Base-by-base conservation (phyloP, 345 rosid species). In the Corchorus capsularis region DNA sequence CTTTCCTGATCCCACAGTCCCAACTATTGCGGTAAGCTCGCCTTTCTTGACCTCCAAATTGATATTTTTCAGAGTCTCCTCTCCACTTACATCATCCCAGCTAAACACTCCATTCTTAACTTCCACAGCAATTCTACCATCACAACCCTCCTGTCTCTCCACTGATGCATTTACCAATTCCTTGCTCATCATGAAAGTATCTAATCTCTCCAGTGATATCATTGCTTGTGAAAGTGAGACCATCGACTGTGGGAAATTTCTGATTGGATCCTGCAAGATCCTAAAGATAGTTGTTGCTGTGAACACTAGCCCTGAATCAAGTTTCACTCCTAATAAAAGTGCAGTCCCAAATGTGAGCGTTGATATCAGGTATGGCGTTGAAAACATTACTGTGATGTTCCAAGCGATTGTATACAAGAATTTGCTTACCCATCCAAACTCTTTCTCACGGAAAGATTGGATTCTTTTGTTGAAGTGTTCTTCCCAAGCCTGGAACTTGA, bases 401-500 rank as follows among this genome's bases (percentile, higher is more conserved):
- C 86, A 89, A 0, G 94, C 73, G 39, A 95, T 71, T 0, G 97
- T 90, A 86, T 89, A 91, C 77, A 93, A 59, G 82, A 95, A 95
- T 84, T 93, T 92, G 78, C 91, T 79, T 13, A 93, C 89, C 98
- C 98, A 95, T 22, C 79, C 80, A 49, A 88, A 95, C 77, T 95
- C 99, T 11, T 80, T 80, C 10, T 93, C 92, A 6, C 99, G 88
- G 74, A 90, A 92, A 4, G 79, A 75, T 6, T 82, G 87, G 71
- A 95, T 93, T 88, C 92, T 89, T 80, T 88, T 86, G 66, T 90
- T 89, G 87, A 93, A 95, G 82, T 95, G 98, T 35, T 89, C 87
- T 81, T 95, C 98, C 98, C 99, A 95, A 14, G 98, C 96, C 70
- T 95, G 99, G 82, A 95, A 93, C 83, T 93, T 95, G 69, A 95